phyloP scores from a whole-genome alignment of 2,329 filamentous ascomycete genomes.

The Colletotrichum caudatum region DNA sequence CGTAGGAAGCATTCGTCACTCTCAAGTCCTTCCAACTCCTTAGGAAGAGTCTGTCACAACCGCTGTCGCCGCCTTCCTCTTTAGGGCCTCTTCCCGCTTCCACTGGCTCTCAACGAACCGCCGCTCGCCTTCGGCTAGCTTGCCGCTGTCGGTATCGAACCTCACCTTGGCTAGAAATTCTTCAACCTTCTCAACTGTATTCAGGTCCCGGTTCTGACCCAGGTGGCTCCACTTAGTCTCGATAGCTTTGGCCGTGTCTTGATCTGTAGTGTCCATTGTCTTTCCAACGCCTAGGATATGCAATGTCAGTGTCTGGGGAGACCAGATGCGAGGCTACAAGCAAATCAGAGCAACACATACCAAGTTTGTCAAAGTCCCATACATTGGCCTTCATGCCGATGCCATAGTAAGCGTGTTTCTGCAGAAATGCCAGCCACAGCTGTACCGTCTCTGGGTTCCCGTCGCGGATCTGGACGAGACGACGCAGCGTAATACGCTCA shows the following conservation, averaged over 20 bases:
- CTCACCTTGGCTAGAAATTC: conserved; percentile 67
- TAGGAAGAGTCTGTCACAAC: background rate
- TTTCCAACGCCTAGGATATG: conserved; percentile 60
- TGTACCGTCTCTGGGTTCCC: conserved; percentile 90
- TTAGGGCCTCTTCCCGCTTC: conserved; percentile 19
- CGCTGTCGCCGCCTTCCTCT: conserved; percentile 16
- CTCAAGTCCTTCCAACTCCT: background rate
- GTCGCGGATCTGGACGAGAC: conserved; percentile 92
- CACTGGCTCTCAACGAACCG: conserved; percentile 29
- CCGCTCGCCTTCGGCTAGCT: conserved; percentile 29
- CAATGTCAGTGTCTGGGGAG: conserved; percentile 1
- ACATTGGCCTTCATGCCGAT: conserved; percentile 99
- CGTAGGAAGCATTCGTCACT: background rate
- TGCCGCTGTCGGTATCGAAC: conserved; percentile 50
- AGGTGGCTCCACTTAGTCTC: conserved; percentile 68
- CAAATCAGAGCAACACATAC: conserved; percentile 47
- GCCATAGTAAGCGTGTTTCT: conserved; percentile 94
- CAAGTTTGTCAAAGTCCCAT: conserved; percentile 84
- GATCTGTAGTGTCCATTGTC: conserved; percentile 62
- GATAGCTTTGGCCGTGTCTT: conserved; percentile 57
- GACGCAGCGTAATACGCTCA: conserved; percentile 86
- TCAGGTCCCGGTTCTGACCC: conserved; percentile 63
- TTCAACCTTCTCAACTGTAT: conserved; percentile 67
- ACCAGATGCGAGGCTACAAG: background rate
- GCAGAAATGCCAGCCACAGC: conserved; percentile 90